Evolutionary conservation across 352 stramenopile genomes (phyloP).

Genomic region (Plasmopara viticola): DNA sequence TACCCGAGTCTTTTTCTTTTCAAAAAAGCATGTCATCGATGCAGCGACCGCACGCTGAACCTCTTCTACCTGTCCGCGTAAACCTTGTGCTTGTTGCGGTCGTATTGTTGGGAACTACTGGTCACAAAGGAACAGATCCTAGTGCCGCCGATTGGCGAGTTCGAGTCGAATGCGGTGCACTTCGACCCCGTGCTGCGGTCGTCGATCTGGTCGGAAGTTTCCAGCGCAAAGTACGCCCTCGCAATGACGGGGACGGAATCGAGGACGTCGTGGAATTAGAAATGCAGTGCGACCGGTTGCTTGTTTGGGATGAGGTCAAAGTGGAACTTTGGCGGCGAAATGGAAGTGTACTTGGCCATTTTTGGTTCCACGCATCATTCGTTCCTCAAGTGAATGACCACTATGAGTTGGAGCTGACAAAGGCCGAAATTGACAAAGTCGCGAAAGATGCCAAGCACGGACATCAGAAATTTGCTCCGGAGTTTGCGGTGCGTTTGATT

Average conservation of each 20-base stretch:
- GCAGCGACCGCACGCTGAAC: constrained; percentile 19
- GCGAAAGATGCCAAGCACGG: constrained; percentile 63
- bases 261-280: constrained; percentile 30
- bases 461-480: constrained; percentile 51
- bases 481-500: constrained; percentile 41
- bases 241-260: not conserved
- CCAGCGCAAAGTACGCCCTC: constrained; percentile 6
- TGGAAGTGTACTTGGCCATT: constrained; percentile 43
- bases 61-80: constrained; percentile 21
- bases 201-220: constrained; percentile 27
- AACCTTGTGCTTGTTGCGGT: constrained; percentile 38
- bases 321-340: constrained; percentile 40
- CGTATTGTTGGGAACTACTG: constrained; percentile 36
- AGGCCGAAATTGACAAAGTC: constrained; percentile 66
- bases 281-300: constrained; percentile 33
- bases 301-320: constrained; percentile 63
- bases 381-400: constrained; percentile 19
- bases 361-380: constrained; percentile 80
- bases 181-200: constrained; percentile 14
- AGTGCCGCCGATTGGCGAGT: constrained; percentile 46
- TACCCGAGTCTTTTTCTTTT: constrained; percentile 11
- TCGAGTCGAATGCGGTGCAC: constrained; percentile 38
- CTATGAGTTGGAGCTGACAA: constrained; percentile 36
- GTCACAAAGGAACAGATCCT: constrained; percentile 30
- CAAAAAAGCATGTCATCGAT: constrained; percentile 6